Conservation (phyloP, 768 basidiomycete species). For the Boletus fagicola region DNA sequence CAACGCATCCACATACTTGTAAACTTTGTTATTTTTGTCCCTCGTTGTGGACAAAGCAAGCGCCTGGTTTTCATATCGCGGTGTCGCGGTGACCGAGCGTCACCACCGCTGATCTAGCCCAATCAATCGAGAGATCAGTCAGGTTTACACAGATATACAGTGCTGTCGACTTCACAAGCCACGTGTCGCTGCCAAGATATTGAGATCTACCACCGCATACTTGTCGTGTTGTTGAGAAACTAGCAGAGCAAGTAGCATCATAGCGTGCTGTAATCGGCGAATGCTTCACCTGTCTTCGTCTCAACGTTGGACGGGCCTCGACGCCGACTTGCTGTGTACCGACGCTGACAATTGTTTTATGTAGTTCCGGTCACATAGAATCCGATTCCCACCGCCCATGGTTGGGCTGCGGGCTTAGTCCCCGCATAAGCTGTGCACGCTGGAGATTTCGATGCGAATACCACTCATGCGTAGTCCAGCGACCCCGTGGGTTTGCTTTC, state of each 20-base stretch:
- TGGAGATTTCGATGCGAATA: background rate
- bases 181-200: conserved; percentile 14
- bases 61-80: conserved; percentile 8
- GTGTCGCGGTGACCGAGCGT: conserved; percentile 10
- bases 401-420: conserved; percentile 21
- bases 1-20: conserved; percentile 2
- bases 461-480: background rate
- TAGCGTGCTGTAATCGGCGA: background rate
- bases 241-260: background rate
- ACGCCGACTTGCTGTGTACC: conserved; percentile 21
- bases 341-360: conserved; percentile 12
- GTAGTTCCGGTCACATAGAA: conserved; percentile 22
- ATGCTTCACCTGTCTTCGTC: background rate
- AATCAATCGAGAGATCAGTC: conserved; percentile 15
- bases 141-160: conserved; percentile 12
- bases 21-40: conserved; percentile 16
- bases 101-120: conserved; percentile 23
- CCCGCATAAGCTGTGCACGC: conserved; percentile 24
- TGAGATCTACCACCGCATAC: conserved; percentile 13
- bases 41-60: conserved; percentile 4
- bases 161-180: conserved; percentile 9
- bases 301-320: conserved; percentile 1
- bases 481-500: conserved; percentile 1
- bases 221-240: conserved; percentile 18
- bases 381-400: conserved; percentile 24